A percentile compares a stretch with the other conserved stretches of the same genome.
These are phyloP conservation scores for Phytopythium montanum DNA, from an alignment of 352 stramenopile genomes.

Conservation along the genomic window DNA sequence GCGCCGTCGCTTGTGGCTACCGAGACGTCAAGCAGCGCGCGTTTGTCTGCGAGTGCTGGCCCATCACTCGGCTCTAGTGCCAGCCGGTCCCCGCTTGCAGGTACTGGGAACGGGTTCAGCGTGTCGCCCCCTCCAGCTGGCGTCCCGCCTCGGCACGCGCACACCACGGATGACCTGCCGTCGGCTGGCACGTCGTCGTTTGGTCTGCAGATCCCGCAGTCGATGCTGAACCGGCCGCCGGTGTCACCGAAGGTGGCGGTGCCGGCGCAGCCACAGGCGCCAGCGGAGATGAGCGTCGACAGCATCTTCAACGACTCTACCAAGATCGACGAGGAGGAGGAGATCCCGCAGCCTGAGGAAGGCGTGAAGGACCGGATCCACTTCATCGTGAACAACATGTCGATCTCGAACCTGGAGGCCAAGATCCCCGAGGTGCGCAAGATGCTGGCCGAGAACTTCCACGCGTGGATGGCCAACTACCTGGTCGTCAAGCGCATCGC, in stretches of 20 bases:
- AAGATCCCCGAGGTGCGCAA: slow-evolving; percentile 97
- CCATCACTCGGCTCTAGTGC: not conserved
- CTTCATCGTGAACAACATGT: slow-evolving; percentile 99
- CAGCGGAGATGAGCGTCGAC: slow-evolving; percentile 64
- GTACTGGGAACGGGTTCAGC: not conserved
- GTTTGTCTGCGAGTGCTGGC: not conserved
- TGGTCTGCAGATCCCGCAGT: slow-evolving; percentile 35
- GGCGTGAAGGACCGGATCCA: slow-evolving; percentile 96
- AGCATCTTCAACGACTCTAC: slow-evolving; percentile 83
- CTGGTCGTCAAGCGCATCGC: slow-evolving; percentile 98
- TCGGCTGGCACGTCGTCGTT: slow-evolving; percentile 6
- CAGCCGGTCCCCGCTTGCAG: not conserved
- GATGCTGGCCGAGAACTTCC: slow-evolving; percentile 92
- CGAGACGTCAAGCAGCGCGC: not conserved
- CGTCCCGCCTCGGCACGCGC: slow-evolving; percentile 1
- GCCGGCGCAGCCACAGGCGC: slow-evolving; percentile 35
- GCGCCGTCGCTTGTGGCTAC: slow-evolving; percentile 16
- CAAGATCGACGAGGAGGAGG: slow-evolving; percentile 54
- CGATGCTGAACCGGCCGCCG: slow-evolving; percentile 40
- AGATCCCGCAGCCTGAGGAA: slow-evolving; percentile 70
- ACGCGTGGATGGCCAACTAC: slow-evolving; percentile 98
- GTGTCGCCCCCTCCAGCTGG: slow-evolving; percentile 1
- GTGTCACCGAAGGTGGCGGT: slow-evolving; percentile 41
- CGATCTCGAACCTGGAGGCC: slow-evolving; percentile 94
- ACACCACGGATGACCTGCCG: slow-evolving; percentile 6